Conservation (phyloP, 495 filamentous ascomycete genomes). For the Penicillium maclennaniae region DNA sequence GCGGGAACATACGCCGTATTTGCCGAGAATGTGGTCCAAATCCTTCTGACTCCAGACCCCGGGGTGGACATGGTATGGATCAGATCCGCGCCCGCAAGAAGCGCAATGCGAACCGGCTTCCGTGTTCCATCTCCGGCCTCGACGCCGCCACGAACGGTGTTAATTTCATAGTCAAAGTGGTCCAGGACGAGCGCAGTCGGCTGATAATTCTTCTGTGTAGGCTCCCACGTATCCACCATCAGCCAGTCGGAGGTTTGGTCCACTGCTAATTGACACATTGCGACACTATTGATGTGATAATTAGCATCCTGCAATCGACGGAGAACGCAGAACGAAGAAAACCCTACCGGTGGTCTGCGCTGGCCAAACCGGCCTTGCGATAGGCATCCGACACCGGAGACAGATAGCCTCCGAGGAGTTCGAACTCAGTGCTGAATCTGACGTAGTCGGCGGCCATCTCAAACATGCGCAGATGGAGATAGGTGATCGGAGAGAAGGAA, state of each 20-base stretch:
- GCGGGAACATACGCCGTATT: conserved; percentile 58
- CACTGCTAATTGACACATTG: conserved; percentile 76
- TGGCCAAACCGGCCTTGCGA: conserved; percentile 83
- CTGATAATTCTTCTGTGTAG: conserved; percentile 71
- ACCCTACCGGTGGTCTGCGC: conserved; percentile 62
- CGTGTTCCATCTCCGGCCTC: conserved; percentile 58
- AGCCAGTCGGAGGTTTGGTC: conserved; percentile 71
- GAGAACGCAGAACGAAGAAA: not conserved
- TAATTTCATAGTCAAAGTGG: conserved; percentile 87
- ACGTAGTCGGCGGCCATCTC: conserved; percentile 84
- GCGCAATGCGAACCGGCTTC: conserved; percentile 61
- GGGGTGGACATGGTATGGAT: conserved; percentile 78
- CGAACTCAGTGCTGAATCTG: conserved; percentile 76
- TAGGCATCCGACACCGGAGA: conserved; percentile 82
- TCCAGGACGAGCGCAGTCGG: conserved; percentile 86
- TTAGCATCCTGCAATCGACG: conserved; percentile 5
- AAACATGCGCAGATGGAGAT: conserved; percentile 90
- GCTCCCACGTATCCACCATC: conserved; percentile 84
- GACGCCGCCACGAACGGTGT: conserved; percentile 70
- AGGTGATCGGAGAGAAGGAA: conserved; percentile 79
- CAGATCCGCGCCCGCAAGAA: conserved; percentile 79
- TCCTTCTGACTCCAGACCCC: conserved; percentile 79
- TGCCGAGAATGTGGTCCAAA: conserved; percentile 80
- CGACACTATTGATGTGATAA: conserved; percentile 29
- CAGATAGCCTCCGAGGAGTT: conserved; percentile 80